These are phyloP conservation scores for Globisporangium camurandrum DNA, from an alignment of 352 stramenopile genomes.

Conservation along the genomic window DNA sequence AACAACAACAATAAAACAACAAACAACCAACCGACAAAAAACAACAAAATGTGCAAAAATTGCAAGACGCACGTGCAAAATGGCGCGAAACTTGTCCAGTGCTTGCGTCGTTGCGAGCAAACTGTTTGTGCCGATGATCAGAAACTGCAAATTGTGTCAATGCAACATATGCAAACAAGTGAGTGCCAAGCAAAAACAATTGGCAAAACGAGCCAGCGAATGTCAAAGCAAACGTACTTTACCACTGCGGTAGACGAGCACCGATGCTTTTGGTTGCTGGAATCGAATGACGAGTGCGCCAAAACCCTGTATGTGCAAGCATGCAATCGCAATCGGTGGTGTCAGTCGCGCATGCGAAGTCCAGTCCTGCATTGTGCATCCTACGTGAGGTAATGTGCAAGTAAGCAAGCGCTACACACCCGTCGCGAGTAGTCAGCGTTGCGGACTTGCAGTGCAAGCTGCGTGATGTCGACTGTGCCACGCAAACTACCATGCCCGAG, in stretches of 20 bases:
- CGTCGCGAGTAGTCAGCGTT: conserved; percentile 63
- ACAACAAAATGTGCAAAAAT: not conserved
- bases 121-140: conserved; percentile 46
- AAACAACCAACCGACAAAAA: not conserved
- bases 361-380: not conserved
- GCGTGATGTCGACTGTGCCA: conserved; percentile 42
- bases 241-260: conserved; percentile 56
- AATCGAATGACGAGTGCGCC: conserved; percentile 50
- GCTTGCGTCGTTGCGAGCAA: conserved; percentile 29
- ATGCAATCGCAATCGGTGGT: not conserved
- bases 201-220: not conserved
- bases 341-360: not conserved
- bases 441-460: conserved; percentile 55
- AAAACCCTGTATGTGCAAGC: conserved; percentile 30
- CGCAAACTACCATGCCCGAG: conserved; percentile 54
- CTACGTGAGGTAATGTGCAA: not conserved
- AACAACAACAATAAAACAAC: not conserved
- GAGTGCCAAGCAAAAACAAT: not conserved
- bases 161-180: not conserved
- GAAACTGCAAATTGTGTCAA: conserved; percentile 27
- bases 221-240: conserved; percentile 25
- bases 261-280: conserved; percentile 44
- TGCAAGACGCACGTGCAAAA: conserved; percentile 42
- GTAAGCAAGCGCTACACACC: conserved; percentile 14
- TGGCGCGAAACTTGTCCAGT: conserved; percentile 45